Conservation (phyloP, 257 asterid genomes). For the Solanum okadae region DNA sequence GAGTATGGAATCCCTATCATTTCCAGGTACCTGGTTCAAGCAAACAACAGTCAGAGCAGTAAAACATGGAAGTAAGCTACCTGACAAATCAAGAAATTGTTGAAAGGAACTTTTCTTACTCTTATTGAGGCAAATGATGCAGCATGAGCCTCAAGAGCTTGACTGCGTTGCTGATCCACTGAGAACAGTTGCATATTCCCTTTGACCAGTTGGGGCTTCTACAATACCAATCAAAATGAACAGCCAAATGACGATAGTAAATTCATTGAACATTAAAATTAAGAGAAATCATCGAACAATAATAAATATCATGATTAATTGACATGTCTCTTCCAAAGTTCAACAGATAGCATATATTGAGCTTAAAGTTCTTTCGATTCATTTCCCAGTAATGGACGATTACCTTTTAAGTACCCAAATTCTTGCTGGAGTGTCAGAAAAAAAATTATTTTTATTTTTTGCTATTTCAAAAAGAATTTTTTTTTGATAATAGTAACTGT, state of each 20-base stretch:
- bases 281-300: background rate
- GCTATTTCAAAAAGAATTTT: background rate
- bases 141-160: conserved; percentile 99
- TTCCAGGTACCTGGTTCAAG: conserved; percentile 64
- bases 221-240: background rate
- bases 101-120: conserved; percentile 26
- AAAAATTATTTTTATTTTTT: background rate
- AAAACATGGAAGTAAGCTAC: background rate
- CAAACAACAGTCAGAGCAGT: background rate
- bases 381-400: background rate
- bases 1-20: conserved; percentile 88
- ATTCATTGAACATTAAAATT: background rate
- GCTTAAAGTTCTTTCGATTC: background rate
- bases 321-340: background rate
- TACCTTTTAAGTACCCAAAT: background rate
- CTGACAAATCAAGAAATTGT: background rate
- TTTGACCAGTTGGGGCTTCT: conserved; percentile 95
- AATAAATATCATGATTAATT: background rate
- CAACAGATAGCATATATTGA: background rate
- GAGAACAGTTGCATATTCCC: conserved; percentile 96
- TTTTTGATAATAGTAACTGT: too few relatives aligned
- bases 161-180: conserved; percentile 97
- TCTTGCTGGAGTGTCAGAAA: background rate
- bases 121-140: conserved; percentile 87
- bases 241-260: background rate